Conservation (phyloP, 768 basidiomycete species). For the Collybiopsis luxurians region DNA sequence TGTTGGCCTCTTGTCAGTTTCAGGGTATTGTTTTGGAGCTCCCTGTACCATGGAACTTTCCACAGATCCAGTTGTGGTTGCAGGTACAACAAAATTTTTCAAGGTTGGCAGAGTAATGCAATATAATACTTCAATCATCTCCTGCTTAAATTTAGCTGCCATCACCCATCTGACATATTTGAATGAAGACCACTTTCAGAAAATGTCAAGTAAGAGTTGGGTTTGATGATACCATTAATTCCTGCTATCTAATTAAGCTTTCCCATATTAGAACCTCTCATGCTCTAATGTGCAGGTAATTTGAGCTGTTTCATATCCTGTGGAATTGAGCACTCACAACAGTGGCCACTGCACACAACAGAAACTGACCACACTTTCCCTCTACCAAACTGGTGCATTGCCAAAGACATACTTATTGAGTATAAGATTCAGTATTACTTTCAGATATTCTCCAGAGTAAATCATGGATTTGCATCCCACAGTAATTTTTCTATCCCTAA, state of each 20-base stretch:
- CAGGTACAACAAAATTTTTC: background rate
- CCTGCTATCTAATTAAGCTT: no score
- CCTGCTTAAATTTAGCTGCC: slow-evolving; percentile 32
- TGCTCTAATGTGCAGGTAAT: slow-evolving; percentile 54
- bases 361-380: slow-evolving; percentile 57
- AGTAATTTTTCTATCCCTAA: slow-evolving; percentile 41
- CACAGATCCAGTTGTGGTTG: background rate
- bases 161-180: slow-evolving; percentile 55
- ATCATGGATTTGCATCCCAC: slow-evolving; percentile 48
- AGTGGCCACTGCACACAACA: no score
- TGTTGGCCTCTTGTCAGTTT: no score
- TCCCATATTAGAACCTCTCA: slow-evolving; percentile 41
- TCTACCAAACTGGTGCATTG: slow-evolving; percentile 45
- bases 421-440: slow-evolving; percentile 52
- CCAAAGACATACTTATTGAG: slow-evolving; percentile 54
- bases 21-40: slow-evolving; percentile 60
- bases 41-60: slow-evolving; percentile 48
- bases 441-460: slow-evolving; percentile 52
- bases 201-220: slow-evolving; percentile 7
- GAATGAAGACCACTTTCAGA: slow-evolving; percentile 43
- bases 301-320: slow-evolving; percentile 13
- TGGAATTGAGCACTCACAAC: no score
- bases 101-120: slow-evolving; percentile 1
- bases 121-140: no score
- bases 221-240: no score